Base-by-base conservation (phyloP, 148 eudicot genomes). In the Cornus florida region DNA sequence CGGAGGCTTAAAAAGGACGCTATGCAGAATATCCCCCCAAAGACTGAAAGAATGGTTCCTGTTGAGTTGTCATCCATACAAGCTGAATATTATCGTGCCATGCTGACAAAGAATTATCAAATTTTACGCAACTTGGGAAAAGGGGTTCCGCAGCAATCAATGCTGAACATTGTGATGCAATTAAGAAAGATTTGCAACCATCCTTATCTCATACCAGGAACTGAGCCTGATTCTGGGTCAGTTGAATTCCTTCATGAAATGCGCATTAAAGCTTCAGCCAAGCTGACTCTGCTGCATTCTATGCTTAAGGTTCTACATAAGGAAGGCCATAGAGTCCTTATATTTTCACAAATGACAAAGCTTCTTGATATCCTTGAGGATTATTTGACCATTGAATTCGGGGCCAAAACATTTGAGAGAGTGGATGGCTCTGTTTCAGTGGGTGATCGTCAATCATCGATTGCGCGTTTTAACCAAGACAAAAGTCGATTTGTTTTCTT, bases 131-230 rank as follows among this genome's bases (percentile, higher is more conserved):
- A 97, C 81, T 86, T 97, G 14, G 98, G 96, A 66, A 94, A 94
- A 81, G 99, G 98, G 75, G 93, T 89, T 74, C 90, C 97, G 3
- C 98, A 91, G 79, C 97, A 97, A 77, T 97, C 99, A 31, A 94
- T 97, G 99, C 91, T 97, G 62, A 97, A 97, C 84, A 92, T 97
- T 62, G 99, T 97, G 80, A 94, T 94, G 99, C 98, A 97, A 86
- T 81, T 97, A 81, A 88, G 99, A 72, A 97, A 97, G 80, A 95
- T 94, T 68, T 97, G 99, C 85, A 97, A 97, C 80, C 99, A 97
- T 86, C 99, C 99, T 17, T 97, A 97, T 84, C 94, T 97, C 68
- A 97, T 97, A 68, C 97, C 95, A 13, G 99, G 99, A 39, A 97
- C 99, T 67, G 99, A 97, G 74, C 99, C 99, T 74, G 99, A 94